Conservation (phyloP, 2,329 filamentous ascomycete genomes). For the Cladophialophora yegresii region DNA sequence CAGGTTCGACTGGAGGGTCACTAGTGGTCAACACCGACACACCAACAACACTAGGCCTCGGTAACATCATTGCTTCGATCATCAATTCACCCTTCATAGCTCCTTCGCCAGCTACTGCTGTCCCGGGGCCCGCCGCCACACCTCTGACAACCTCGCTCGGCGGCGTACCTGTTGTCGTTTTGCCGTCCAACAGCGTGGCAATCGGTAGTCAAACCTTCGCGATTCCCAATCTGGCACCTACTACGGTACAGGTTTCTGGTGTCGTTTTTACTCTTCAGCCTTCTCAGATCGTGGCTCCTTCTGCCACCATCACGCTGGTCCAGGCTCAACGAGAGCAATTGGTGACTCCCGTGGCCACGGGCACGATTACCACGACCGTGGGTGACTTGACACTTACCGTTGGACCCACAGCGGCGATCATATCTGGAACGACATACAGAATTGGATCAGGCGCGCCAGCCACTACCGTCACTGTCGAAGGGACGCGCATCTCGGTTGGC, state of each 20-base stretch:
- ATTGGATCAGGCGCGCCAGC: slow-evolving; percentile 34
- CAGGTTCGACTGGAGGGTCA: slow-evolving; percentile 8
- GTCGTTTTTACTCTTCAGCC: slow-evolving; percentile 31
- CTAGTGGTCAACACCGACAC: slow-evolving; percentile 11
- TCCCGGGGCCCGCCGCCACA: slow-evolving; percentile 1
- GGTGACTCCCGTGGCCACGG: slow-evolving; percentile 12
- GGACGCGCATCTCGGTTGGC: slow-evolving; percentile 36
- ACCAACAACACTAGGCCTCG: slow-evolving; percentile 20
- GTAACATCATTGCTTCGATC: slow-evolving; percentile 33
- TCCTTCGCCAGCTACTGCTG: slow-evolving; percentile 2
- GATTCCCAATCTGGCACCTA: slow-evolving; percentile 27
- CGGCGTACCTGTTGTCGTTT: slow-evolving; percentile 31
- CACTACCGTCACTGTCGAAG: slow-evolving; percentile 34
- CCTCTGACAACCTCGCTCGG: slow-evolving; percentile 28
- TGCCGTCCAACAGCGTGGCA: slow-evolving; percentile 29
- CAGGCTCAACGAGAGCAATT: slow-evolving; percentile 10
- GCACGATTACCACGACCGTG: slow-evolving; percentile 23
- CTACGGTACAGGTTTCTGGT: slow-evolving; percentile 27
- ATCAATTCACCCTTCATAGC: slow-evolving; percentile 32
- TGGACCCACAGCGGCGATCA: slow-evolving; percentile 35
- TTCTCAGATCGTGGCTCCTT: slow-evolving; percentile 29
- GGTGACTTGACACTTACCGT: slow-evolving; percentile 35
- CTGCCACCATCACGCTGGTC: slow-evolving; percentile 28
- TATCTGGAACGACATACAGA: slow-evolving; percentile 37
- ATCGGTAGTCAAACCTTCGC: slow-evolving; percentile 33